phyloP scores from a whole-genome alignment of 495 filamentous ascomycete genomes.

The Pseudotulostoma volvatum region DNA sequence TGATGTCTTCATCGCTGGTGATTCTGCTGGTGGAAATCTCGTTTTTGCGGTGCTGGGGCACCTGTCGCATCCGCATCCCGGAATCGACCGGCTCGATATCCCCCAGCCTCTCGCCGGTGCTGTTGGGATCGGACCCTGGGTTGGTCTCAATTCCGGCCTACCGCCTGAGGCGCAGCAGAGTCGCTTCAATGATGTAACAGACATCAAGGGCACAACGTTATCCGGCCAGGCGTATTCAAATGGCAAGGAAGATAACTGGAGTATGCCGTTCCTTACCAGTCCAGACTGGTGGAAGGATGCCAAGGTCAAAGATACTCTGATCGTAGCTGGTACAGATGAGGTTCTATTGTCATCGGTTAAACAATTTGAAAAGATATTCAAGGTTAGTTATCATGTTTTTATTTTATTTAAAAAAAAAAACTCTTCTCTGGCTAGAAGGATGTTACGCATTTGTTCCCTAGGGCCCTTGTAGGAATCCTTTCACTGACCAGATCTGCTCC shows the following conservation, averaged over 20 bases:
- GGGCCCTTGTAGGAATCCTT: not conserved
- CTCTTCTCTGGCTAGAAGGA: no score
- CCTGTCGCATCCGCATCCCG: conserved; percentile 41
- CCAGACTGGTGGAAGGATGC: conserved; percentile 35
- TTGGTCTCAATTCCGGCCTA: conserved; percentile 26
- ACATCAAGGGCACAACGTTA: conserved; percentile 17
- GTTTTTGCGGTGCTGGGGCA: conserved; percentile 41
- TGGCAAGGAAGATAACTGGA: conserved; percentile 34
- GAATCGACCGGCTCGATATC: conserved; percentile 18
- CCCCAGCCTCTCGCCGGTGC: conserved; percentile 25
- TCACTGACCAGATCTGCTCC: no score
- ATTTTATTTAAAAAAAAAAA: no score
- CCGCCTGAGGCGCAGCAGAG: conserved; percentile 28
- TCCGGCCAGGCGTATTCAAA: conserved; percentile 38
- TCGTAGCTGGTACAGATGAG: conserved; percentile 42
- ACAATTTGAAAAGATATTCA: conserved; percentile 29
- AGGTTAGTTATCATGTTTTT: conserved; percentile 3
- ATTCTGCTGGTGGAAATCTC: conserved; percentile 52
- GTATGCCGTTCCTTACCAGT: conserved; percentile 33
- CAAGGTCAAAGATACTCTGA: conserved; percentile 31
- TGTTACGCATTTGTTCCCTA: no score
- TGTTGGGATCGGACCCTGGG: conserved; percentile 43
- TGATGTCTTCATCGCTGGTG: conserved; percentile 40
- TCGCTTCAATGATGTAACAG: conserved; percentile 36
- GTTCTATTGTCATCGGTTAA: conserved; percentile 41